phyloP scores from a whole-genome alignment of 176 grass and related monocot species.

The Oryza rufipogon region DNA sequence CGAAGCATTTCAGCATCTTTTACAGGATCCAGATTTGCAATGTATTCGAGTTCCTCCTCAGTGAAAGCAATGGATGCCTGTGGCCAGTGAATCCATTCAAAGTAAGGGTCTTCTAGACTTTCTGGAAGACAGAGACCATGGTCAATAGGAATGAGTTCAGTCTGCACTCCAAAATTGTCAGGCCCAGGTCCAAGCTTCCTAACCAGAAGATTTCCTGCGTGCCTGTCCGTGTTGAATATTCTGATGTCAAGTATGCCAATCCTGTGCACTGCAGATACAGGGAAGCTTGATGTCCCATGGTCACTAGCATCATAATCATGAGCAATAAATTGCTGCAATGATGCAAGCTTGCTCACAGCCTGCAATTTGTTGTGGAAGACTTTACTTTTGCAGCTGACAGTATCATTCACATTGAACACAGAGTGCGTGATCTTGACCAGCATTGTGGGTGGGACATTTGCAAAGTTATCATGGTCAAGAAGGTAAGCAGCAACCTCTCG shows the following conservation, averaged over 20 bases:
- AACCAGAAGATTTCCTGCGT: constrained; percentile 88
- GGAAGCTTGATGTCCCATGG: constrained; percentile 87
- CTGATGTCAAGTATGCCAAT: constrained; percentile 95
- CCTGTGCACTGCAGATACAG: constrained; percentile 86
- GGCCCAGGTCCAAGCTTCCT: constrained; percentile 57
- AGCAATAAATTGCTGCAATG: constrained; percentile 81
- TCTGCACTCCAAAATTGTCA: constrained; percentile 71
- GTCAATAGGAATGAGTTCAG: constrained; percentile 87
- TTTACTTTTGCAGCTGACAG: constrained; percentile 51
- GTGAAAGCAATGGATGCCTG: constrained; percentile 90
- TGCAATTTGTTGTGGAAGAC: constrained; percentile 43
- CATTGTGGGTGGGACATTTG: constrained; percentile 87
- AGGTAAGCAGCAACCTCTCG: constrained; percentile 92
- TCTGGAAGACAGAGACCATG: constrained; percentile 92
- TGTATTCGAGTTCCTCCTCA: constrained; percentile 82
- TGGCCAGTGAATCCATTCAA: constrained; percentile 98
- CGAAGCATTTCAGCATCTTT: constrained; percentile 78
- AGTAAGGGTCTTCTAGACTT: constrained; percentile 93
- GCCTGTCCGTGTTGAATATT: constrained; percentile 97
- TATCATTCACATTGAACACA: constrained; percentile 81
- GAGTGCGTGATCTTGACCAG: constrained; percentile 91
- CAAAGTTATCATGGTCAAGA: constrained; percentile 69
- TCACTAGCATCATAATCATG: constrained; percentile 98
- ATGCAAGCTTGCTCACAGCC: constrained; percentile 89
- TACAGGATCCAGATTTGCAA: constrained; percentile 68